Percentiles rank a stretch among this genome's conserved stretches.
Conservation (phyloP, 2,329 filamentous ascomycete genomes). For the Penicillium sp. region DNA sequence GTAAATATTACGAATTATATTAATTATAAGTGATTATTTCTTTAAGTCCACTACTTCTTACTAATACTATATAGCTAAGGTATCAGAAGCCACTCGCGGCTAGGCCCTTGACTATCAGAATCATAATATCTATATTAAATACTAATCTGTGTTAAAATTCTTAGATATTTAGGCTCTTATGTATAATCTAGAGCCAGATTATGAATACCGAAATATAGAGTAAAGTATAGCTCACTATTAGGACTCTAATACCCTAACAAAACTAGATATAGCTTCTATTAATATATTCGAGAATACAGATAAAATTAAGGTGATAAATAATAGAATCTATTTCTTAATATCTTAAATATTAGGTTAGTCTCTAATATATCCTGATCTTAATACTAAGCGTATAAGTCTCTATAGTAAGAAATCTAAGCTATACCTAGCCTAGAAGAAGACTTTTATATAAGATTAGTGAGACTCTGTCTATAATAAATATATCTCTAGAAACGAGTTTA, state of each 20-base stretch:
- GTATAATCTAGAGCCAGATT: slow-evolving; percentile 23
- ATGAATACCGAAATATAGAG: slow-evolving; percentile 26
- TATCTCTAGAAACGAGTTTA: slow-evolving; percentile 23
- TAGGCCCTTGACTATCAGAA: slow-evolving; percentile 25
- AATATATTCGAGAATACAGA: slow-evolving; percentile 14
- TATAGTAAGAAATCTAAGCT: slow-evolving; percentile 26
- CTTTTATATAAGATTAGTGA: slow-evolving; percentile 24
- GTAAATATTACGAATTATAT: slow-evolving; percentile 14
- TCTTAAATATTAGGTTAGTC: slow-evolving; percentile 14
- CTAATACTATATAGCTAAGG: slow-evolving; percentile 15
- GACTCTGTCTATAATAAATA: slow-evolving; percentile 24
- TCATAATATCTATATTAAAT: slow-evolving; percentile 24
- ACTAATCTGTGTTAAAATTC: slow-evolving; percentile 22
- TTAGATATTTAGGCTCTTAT: slow-evolving; percentile 25
- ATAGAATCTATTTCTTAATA: slow-evolving; percentile 17
- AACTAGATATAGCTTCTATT: slow-evolving; percentile 20
- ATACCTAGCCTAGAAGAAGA: slow-evolving; percentile 9
- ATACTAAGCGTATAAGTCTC: slow-evolving; percentile 9
- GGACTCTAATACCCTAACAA: slow-evolving; percentile 20
- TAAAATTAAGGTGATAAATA: slow-evolving; percentile 19
- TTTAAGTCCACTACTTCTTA: not conserved
- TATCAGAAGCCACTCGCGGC: slow-evolving; percentile 18
- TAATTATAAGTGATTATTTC: slow-evolving; percentile 10
- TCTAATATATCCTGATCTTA: slow-evolving; percentile 12
- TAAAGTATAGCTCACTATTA: slow-evolving; percentile 26